phyloP scores from a whole-genome alignment of 306 rosid species.

The Elaeagnus macrophylla region DNA sequence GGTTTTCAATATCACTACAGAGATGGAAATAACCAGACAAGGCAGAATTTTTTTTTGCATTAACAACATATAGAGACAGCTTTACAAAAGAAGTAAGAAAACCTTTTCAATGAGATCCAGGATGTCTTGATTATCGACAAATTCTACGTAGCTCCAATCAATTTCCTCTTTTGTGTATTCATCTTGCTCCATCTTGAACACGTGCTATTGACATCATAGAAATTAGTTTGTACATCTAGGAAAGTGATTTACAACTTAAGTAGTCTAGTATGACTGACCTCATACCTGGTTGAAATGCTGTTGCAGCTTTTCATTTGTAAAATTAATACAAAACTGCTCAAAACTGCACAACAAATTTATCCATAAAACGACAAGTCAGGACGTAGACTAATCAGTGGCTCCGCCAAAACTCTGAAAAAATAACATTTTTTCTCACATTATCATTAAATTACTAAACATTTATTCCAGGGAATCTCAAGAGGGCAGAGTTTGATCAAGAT shows the following conservation, averaged over 20 bases:
- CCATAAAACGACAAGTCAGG: conserved; percentile 11
- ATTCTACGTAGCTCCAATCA: conserved; percentile 87
- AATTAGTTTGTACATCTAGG: conserved; percentile 29
- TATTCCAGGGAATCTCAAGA: no score
- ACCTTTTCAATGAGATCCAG: conserved; percentile 95
- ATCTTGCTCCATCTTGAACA: conserved; percentile 95
- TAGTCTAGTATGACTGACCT: conserved; percentile 71
- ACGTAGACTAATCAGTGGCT: conserved; percentile 5
- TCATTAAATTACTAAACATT: no score
- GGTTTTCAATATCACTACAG: not conserved
- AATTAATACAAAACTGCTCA: conserved; percentile 93
- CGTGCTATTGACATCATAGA: conserved; percentile 51
- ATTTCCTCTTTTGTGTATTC: conserved; percentile 72
- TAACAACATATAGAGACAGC: not conserved
- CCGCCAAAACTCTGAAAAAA: no score
- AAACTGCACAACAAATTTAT: conserved; percentile 36
- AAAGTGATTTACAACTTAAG: conserved; percentile 24
- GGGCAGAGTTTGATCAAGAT: no score
- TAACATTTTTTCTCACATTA: no score
- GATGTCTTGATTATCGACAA: conserved; percentile 81
- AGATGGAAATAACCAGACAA: no score
- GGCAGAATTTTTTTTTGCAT: no score
- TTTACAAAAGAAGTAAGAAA: conserved; percentile 12
- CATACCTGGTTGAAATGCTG: conserved; percentile 99
- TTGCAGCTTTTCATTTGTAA: conserved; percentile 90